A percentile compares a stretch with the other conserved stretches of the same genome.
Conservation (phyloP, 2,329 filamentous ascomycete species). For the Sclerotinia glacialis region DNA sequence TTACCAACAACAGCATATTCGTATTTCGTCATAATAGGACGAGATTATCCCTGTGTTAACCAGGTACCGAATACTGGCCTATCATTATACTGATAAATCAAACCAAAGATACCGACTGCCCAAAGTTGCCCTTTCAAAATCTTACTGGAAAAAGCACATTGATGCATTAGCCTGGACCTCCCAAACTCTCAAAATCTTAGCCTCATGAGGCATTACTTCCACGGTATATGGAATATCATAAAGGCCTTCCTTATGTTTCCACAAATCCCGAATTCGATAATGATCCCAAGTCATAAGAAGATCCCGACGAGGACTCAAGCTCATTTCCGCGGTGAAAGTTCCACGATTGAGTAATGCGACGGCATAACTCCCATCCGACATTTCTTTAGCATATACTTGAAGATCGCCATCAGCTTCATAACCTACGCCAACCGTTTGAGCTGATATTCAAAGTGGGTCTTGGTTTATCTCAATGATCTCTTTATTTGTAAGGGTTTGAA, state of each 20-base stretch:
- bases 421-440: slow-evolving; percentile 22
- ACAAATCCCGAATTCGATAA: slow-evolving; percentile 29
- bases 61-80: background rate
- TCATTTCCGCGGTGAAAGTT: slow-evolving; percentile 28
- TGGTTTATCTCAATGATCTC: slow-evolving; percentile 43
- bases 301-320: slow-evolving; percentile 28
- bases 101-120: background rate
- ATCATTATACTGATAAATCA: background rate
- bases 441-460: slow-evolving; percentile 35
- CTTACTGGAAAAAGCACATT: slow-evolving; percentile 20
- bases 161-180: slow-evolving; percentile 20
- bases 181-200: slow-evolving; percentile 28
- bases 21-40: background rate
- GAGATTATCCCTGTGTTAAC: background rate
- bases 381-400: slow-evolving; percentile 29
- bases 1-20: background rate
- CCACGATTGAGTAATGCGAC: slow-evolving; percentile 30
- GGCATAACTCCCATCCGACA: slow-evolving; percentile 30
- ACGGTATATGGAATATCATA: slow-evolving; percentile 30
- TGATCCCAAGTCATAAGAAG: slow-evolving; percentile 26
- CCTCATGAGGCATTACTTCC: slow-evolving; percentile 31
- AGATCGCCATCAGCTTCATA: slow-evolving; percentile 20
- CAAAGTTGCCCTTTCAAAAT: background rate
- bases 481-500: slow-evolving; percentile 31
- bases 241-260: slow-evolving; percentile 30